A percentile compares a stretch with the other conserved stretches of the same genome.
Evolutionary conservation across 352 stramenopile genomes (phyloP).

Genomic region (Phytophthora constricta): DNA sequence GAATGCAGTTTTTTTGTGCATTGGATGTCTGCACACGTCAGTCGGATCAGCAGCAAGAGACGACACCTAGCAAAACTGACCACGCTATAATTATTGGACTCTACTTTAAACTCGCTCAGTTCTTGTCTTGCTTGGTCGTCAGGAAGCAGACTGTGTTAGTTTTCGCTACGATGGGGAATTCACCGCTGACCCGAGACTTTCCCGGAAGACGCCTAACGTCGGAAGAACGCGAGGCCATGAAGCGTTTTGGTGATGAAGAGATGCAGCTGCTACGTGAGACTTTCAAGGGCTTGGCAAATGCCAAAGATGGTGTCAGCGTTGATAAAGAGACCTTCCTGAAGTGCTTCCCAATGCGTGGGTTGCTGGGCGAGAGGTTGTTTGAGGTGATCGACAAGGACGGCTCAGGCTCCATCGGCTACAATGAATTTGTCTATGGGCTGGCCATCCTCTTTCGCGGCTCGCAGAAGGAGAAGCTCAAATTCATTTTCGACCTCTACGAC

Average conservation of each 20-base stretch:
- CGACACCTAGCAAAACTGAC: conserved; percentile 35
- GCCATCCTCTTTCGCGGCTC: conserved; percentile 87
- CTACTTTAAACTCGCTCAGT: conserved; percentile 25
- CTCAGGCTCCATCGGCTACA: conserved; percentile 89
- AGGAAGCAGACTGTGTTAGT: neutral
- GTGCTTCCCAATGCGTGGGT: conserved; percentile 91
- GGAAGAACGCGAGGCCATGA: conserved; percentile 73
- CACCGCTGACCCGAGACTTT: conserved; percentile 61
- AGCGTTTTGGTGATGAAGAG: conserved; percentile 80
- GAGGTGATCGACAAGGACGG: conserved; percentile 92
- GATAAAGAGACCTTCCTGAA: conserved; percentile 96
- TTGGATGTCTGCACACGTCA: neutral
- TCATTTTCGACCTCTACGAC: conserved; percentile 95
- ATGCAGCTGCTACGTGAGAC: conserved; percentile 81
- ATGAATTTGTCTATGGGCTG: conserved; percentile 92
- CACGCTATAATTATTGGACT: conserved; percentile 31
- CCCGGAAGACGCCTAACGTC: conserved; percentile 52
- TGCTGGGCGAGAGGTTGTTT: conserved; percentile 93
- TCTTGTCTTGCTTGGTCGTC: conserved; percentile 10
- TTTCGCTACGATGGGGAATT: conserved; percentile 61
- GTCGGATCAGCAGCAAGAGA: too few species aligned
- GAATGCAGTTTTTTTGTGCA: neutral
- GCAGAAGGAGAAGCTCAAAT: conserved; percentile 91
- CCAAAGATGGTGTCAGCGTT: conserved; percentile 68
- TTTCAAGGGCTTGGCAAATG: conserved; percentile 76